phyloP scores from a whole-genome alignment of 345 rosid genomes.

The Punica granatum region DNA sequence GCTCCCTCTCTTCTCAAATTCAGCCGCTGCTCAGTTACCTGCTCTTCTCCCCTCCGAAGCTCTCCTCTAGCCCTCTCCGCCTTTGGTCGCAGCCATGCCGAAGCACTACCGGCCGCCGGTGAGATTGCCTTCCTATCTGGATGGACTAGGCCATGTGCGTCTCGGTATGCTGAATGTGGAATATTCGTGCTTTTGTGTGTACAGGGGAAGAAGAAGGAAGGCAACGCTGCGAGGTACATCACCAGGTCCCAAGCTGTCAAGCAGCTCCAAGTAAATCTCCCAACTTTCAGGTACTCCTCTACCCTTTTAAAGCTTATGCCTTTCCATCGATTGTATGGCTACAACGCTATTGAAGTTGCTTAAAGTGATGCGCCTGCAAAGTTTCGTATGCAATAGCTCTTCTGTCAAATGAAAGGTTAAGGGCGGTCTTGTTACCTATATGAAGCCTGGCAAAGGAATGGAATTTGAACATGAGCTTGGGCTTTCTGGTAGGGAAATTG shows the following conservation, averaged over 20 bases:
- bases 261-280: conserved; percentile 66
- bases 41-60: not conserved
- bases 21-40: not conserved
- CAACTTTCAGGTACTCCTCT: conserved; percentile 55
- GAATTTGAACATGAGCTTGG: not conserved
- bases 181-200: conserved; percentile 7
- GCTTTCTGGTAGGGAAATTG: not conserved
- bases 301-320: not conserved
- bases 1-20: not conserved
- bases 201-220: conserved; percentile 97
- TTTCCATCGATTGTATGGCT: not conserved
- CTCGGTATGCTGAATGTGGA: not conserved
- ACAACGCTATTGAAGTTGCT: not conserved
- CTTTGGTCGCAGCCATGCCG: conserved; percentile 25
- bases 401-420: not conserved
- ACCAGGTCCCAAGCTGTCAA: conserved; percentile 85
- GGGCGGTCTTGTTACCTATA: not conserved
- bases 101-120: conserved; percentile 90
- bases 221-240: conserved; percentile 77
- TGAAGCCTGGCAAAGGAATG: not conserved
- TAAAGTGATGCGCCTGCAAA: too few species aligned
- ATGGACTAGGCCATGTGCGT: too few species aligned
- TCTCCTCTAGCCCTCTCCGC: not conserved
- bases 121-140: conserved; percentile 13
- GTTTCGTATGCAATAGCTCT: not conserved